Conservation (phyloP, 2,329 filamentous ascomycete species). For the Cladosporium oxysporum region DNA sequence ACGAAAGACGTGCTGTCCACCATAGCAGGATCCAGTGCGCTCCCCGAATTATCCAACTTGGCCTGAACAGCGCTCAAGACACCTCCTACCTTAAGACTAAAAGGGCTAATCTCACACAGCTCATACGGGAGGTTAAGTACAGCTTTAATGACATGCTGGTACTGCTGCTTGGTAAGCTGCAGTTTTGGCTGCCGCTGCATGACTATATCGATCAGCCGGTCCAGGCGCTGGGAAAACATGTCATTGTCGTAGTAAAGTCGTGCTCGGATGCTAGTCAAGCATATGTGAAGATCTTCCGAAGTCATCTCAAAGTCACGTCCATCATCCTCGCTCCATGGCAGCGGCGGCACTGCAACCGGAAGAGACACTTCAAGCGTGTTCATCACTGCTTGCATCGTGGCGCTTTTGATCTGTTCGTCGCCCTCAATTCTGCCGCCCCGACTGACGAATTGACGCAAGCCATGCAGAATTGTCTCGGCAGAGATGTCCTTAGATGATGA, state of each 20-base stretch:
- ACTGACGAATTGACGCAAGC: constrained; percentile 5
- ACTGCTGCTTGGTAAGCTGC: constrained; percentile 9
- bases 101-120: neutral
- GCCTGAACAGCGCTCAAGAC: constrained; percentile 1
- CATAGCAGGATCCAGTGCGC: constrained; percentile 12
- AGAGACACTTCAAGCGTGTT: neutral
- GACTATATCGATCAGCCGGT: neutral
- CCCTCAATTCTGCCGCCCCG: neutral
- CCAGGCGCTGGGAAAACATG: constrained; percentile 11
- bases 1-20: constrained; percentile 26
- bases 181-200: constrained; percentile 2
- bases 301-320: neutral
- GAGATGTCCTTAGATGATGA: constrained; percentile 2
- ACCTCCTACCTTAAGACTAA: constrained; percentile 4
- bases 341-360: neutral
- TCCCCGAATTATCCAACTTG: neutral
- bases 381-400: neutral
- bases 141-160: neutral
- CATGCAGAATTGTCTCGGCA: constrained; percentile 3
- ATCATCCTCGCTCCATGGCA: neutral
- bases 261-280: neutral
- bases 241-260: neutral
- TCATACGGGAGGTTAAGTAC: neutral
- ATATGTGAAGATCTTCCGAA: neutral
- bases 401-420: neutral